Base-by-base conservation (phyloP, 179 eudicot species). In the Sideroxylon spinosum region DNA sequence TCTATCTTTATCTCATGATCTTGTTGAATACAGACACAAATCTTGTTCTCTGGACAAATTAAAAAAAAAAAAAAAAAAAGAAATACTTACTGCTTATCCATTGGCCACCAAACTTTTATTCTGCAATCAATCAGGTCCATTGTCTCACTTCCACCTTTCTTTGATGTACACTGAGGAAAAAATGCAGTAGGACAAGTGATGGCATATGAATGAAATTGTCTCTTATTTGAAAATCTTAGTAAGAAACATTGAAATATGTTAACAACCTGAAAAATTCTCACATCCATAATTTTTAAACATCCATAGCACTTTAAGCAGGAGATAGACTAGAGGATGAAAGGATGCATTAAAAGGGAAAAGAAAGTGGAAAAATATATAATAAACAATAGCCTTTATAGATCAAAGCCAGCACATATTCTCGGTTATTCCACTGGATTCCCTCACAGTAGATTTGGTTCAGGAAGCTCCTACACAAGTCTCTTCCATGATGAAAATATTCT, bases 101-200 rank as follows among this genome's bases (percentile, higher is more conserved):
- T 71, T 37, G 98, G 98, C 98, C 98, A 95, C 98, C 98, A 95
- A 81, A 95, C 84, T 79, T 87, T 93, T 73, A 95, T 90, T 79
- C 92, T 89, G 85, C 91, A 86, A 80, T 87, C 93, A 74, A 95
- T 86, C 88, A 95, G 84, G 78, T 95, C 97, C 61, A 85, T 81
- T 8, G 87, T 83, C 80, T 81, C 87, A 84, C 79, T 81, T 81
- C 82, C 88, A 76, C 77, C 85, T 71, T 87, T 86, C 78, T 82
- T 91, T 50, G 92, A 81, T 60, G 93, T 80, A 87, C 97, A 89
- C 97, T 95, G 88, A 67, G 50, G 61, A 77, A 37, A 73, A 71
- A 76, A 84, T 52, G 82, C 68, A 79, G 22, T 19, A 73, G 19
- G 22, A 68, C 67, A 67, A 74, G 13, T 52, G 14, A 55, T 8